A percentile compares a stretch with the other conserved stretches of the same genome.
Conservation (phyloP, 1,284 basidiomycete genomes). For the Xerocomus minutiporus region DNA sequence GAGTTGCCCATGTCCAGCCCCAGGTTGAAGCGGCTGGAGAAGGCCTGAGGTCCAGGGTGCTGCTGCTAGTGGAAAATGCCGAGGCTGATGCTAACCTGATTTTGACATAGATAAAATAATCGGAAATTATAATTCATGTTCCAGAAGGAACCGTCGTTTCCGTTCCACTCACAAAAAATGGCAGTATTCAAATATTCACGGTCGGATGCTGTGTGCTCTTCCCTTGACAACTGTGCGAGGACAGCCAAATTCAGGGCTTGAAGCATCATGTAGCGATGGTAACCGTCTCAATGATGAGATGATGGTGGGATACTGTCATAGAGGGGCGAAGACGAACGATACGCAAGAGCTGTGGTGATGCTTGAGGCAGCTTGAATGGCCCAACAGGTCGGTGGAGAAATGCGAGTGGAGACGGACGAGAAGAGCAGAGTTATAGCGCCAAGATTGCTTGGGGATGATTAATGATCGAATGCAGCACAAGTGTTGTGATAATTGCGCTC, state of each 20-base stretch:
- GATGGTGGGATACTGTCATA: conserved; percentile 2
- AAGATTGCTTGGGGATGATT: not conserved
- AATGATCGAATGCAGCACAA: not conserved
- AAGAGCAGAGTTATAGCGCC: not conserved
- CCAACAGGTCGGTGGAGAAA: not conserved
- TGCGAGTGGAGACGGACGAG: not conserved
- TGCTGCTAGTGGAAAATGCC: not conserved
- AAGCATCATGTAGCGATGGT: not conserved
- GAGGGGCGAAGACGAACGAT: not conserved
- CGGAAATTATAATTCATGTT: not conserved
- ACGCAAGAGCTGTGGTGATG: not conserved
- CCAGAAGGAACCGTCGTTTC: not conserved
- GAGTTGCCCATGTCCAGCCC: conserved; percentile 5
- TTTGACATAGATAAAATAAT: conserved; percentile 1
- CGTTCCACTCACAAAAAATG: no score
- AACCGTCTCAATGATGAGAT: not conserved
- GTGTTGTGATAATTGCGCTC: not conserved
- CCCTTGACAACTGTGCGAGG: no score
- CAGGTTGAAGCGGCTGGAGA: not conserved
- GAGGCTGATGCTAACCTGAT: conserved; percentile 1
- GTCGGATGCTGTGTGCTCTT: no score
- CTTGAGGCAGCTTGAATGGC: not conserved
- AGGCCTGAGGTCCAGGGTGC: no score
- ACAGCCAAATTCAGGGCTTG: not conserved
- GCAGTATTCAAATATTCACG: no score